Evolutionary conservation across 257 asterid species (phyloP), one percentile per base, ranked within the genome.

Genomic region (Petrea volubilis): DNA sequence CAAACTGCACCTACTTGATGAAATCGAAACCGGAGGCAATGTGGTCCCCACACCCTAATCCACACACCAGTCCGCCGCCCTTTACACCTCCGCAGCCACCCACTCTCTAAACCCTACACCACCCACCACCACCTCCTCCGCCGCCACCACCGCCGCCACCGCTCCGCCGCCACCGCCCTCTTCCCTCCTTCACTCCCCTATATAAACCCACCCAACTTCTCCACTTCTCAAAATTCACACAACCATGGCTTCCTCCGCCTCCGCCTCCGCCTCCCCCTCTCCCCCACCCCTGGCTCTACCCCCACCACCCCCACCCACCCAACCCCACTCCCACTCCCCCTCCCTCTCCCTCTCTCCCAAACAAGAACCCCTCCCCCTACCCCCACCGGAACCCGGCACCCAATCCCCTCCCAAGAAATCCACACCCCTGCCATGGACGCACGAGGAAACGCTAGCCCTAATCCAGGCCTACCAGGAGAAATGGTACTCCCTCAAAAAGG

Each of bases 391-490:
- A 23, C 56, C 79, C 65, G 72, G 59, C 24, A 72, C 85, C 61
- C 18, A 21, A 31, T 55, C 84, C 28, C 84, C 88, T n/a, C 75
- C 80, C 13, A 87, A 83, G 47, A 90, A 83, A 72, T 31, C 90
- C 12, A 85, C 81, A 29, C 96, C 97, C 14, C 74, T 87, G 21
- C 96, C 97, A 12, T 93, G 98, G 98, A 77, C 90, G 33, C 88
- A 87, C 82, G 88, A 81, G 46, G 97, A 93, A 86, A 93, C 97
- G 70, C 74, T 87, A 75, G 87, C 87, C 77, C 85, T 93, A 71
- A 93, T 93, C 79, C 88, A 87, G 71, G 75, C 97, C 4, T 93
- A 93, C 87, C 95, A 87, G 47, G 90, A 90, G 47, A 93, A 93
- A 55, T 93, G 98, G 98, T 90, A 93, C 80, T 90, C 97, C 2